Evolutionary conservation across 192 early-diverging fungal species (phyloP).

Genomic region (Coemansia sp.): DNA sequence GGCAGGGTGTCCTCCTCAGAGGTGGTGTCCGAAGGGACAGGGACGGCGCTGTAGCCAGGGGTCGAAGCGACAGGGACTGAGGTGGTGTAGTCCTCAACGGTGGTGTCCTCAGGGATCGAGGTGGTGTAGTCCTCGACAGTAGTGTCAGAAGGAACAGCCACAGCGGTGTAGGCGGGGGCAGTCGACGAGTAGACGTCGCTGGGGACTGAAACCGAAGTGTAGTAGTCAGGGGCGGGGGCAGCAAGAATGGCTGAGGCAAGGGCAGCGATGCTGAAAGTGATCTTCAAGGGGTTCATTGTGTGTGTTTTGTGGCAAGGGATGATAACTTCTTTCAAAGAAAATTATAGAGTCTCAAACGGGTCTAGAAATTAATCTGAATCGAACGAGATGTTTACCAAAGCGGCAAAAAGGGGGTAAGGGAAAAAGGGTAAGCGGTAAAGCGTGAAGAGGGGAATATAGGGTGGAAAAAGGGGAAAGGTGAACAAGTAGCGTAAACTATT

Average conservation of each 20-base stretch:
- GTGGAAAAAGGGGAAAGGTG: neutral
- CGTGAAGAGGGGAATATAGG: neutral
- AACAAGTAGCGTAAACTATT: slow-evolving; percentile 12
- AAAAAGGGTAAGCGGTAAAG: neutral
- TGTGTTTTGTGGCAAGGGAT: neutral
- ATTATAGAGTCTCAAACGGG: neutral
- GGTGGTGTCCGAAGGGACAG: neutral
- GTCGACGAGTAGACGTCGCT: slow-evolving; percentile 25
- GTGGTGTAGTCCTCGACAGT: slow-evolving; percentile 4
- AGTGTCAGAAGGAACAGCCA: slow-evolving; percentile 6
- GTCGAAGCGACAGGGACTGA: slow-evolving; percentile 8
- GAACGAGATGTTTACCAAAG: slow-evolving; percentile 6
- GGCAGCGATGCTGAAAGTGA: slow-evolving; percentile 42
- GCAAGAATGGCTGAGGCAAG: slow-evolving; percentile 38
- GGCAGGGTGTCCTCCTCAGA: slow-evolving; percentile 15
- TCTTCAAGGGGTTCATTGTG: slow-evolving; percentile 40
- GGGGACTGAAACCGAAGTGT: slow-evolving; percentile 11
- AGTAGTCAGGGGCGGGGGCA: slow-evolving; percentile 8
- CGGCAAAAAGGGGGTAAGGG: slow-evolving; percentile 1
- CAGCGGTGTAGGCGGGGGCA: slow-evolving; percentile 17
- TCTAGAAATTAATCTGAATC: neutral
- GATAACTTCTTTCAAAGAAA: neutral
- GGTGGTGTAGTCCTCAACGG: neutral
- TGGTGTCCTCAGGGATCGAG: slow-evolving; percentile 17
- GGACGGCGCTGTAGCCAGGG: neutral